Evolutionary conservation across 2,329 filamentous ascomycete genomes (phyloP), one percentile per base, ranked within the genome.

Genomic region (Cladosporium sp.): DNA sequence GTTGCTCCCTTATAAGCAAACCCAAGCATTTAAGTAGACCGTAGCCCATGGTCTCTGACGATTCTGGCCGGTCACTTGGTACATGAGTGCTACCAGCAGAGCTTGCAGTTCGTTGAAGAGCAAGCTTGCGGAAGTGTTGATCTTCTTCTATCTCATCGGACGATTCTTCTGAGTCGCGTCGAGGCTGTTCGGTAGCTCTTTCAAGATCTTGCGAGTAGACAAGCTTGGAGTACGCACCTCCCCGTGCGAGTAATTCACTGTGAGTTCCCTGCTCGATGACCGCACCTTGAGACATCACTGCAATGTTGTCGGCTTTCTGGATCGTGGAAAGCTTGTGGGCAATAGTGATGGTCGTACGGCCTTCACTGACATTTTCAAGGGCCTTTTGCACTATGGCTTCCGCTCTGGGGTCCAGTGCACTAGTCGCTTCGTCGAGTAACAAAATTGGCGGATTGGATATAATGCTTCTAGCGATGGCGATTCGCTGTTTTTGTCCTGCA

Each of bases 171-270:
- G 64, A 59, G 13, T 66, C 65, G 34, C 71, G 63, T 5, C 13
- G 20, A 37, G 37, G 34, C n/a, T 54, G 47, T n/a, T 63, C 61
- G 19, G 51, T 58, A 51, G 20, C 44, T 62, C 62, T 37, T 54
- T 62, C 37, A 4, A 81, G 72, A 59, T 79, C 75, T 66, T 82
- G 79, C 15, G 77, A 74, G 19, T 68, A 69, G 3, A 82, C 78
- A 34, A 80, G 68, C 2, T 67, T 66, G 3, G 73, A 70, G 59
- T 78, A 79, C 0, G 67, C 60, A 2, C 75, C 76, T 28, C 72
- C 65, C 25, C 59, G 61, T 4, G 66, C 66, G 32, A 79, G 62
- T 3, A 80, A 64, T 12, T 73, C 65, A 5, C 65, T 58, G 59
- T 78, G 77, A 3, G 66, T 74, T 1, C 77, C 77, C 66, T 77